Evolutionary conservation across 2,329 filamentous ascomycete genomes (phyloP), one percentile per base, ranked within the genome.

Genomic region (Emergomyces orientalis): DNA sequence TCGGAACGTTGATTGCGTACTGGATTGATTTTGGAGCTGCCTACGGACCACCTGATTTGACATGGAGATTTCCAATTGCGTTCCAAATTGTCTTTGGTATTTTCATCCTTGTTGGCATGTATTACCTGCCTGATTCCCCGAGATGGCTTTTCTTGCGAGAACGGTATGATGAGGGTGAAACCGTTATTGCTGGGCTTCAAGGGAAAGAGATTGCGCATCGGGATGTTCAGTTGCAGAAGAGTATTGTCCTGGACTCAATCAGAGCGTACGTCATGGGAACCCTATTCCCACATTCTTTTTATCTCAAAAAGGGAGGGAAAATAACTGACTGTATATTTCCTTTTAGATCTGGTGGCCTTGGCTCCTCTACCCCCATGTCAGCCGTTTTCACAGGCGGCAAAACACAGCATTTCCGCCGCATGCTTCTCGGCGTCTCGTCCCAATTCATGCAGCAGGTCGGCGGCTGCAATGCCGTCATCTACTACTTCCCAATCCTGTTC

Each of bases 191-290:
- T 5, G 76, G 76, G 2, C 75, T 82, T 1, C 71, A 73, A 56
- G 78, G 76, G 22, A 69, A 73, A 25, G 61, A 80, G 45, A 63
- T 79, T 2, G 78, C 83, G 60, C 79, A 82, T 64, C 73, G 79
- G 3, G 80, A 86, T 67, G 84, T 84, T 5, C 75, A 77, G 30
- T 69, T 78, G 17, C 81, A 87, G 70, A 79, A 80, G 66, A 82
- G 83, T 59, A 84, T 86, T 0, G 84, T 88, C 27, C 72, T 83
- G 37, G 86, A 90, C 69, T 83, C 80, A 2, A 85, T 88, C 66
- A 77, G 78, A 32, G 81, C 81, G n/a, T 80, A 80, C 27, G 80
- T 71, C 34, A 60, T 72, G 5, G 69, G 14, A 32, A 52, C 14
- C 25, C 25, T 11, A 17, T 14, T 5, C 27, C 19, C 14, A 14